Conservation (phyloP, 805 yeast species). For the Pichia cabralensis region DNA sequence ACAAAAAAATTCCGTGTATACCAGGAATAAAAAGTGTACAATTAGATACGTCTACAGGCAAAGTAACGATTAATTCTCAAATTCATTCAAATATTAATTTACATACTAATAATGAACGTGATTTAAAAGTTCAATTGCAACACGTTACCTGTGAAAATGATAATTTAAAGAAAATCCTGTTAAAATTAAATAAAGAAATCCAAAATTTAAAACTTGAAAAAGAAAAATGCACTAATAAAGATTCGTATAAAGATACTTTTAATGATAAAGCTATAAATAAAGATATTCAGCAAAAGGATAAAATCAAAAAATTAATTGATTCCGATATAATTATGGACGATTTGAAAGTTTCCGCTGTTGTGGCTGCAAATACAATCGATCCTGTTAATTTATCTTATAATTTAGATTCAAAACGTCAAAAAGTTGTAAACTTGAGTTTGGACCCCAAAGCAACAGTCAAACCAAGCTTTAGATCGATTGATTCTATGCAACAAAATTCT, state of each 20-base stretch:
- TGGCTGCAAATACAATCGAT: slow-evolving; percentile 20
- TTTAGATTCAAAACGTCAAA: slow-evolving; percentile 23
- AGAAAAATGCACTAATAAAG: background rate
- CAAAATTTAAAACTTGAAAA: slow-evolving; percentile 21
- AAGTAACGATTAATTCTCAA: slow-evolving; percentile 23
- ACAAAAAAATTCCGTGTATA: background rate
- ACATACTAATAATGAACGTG: slow-evolving; percentile 22
- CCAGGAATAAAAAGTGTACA: slow-evolving; percentile 10
- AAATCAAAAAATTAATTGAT: background rate
- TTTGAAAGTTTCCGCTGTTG: background rate
- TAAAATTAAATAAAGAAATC: slow-evolving; percentile 32
- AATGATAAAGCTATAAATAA: too few relatives aligned
- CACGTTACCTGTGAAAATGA: slow-evolving; percentile 34
- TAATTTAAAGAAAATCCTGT: slow-evolving; percentile 32
- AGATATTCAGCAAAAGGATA: background rate
- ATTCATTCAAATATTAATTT: slow-evolving; percentile 29
- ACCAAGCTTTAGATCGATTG: too few relatives aligned
- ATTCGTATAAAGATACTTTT: background rate
- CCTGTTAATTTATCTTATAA: slow-evolving; percentile 25
- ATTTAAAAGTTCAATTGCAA: slow-evolving; percentile 30
- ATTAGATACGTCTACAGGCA: slow-evolving; percentile 10
- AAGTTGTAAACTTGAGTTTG: slow-evolving; percentile 4
- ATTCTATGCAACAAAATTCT: too few relatives aligned
- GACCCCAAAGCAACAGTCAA: background rate
- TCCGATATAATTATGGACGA: background rate